phyloP scores from a whole-genome alignment of 2,329 filamentous ascomycete species.

The Mycocentrospora acerina region DNA sequence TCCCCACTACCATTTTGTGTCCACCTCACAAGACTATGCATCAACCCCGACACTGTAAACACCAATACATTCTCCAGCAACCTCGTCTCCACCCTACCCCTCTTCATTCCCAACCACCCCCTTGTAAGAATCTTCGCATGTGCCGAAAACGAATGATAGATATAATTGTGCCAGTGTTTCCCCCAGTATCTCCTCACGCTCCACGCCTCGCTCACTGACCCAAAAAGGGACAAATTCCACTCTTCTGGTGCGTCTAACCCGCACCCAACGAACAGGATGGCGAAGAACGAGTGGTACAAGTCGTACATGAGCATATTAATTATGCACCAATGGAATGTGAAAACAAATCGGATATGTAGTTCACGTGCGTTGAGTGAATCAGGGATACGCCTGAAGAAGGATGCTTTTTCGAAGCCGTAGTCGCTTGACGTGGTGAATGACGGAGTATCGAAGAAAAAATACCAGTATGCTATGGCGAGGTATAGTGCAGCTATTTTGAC shows the following conservation, averaged over 20 bases:
- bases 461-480: no score
- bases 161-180: constrained; percentile 23
- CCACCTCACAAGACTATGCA: constrained; percentile 16
- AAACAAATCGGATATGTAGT: constrained; percentile 3
- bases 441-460: no score
- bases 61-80: constrained; percentile 20
- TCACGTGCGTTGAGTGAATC: constrained; percentile 2
- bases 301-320: constrained; percentile 16
- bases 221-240: constrained; percentile 16
- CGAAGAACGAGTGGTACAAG: constrained; percentile 12
- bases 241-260: constrained; percentile 9
- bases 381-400: constrained; percentile 9
- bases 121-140: constrained; percentile 18
- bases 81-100: constrained; percentile 2
- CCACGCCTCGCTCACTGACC: constrained; percentile 3
- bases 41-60: constrained; percentile 16
- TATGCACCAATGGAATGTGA: constrained; percentile 12
- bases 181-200: constrained; percentile 21
- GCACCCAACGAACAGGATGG: constrained; percentile 9
- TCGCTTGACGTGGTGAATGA: no score
- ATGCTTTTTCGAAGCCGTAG: not conserved
- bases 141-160: constrained; percentile 14
- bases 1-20: constrained; percentile 5
- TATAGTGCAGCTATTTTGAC: not conserved
- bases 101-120: constrained; percentile 8